Percentiles rank a stretch among this genome's conserved stretches.
phyloP scores from a whole-genome alignment of 192 early-diverging fungal species.

The Podila verticillata region DNA sequence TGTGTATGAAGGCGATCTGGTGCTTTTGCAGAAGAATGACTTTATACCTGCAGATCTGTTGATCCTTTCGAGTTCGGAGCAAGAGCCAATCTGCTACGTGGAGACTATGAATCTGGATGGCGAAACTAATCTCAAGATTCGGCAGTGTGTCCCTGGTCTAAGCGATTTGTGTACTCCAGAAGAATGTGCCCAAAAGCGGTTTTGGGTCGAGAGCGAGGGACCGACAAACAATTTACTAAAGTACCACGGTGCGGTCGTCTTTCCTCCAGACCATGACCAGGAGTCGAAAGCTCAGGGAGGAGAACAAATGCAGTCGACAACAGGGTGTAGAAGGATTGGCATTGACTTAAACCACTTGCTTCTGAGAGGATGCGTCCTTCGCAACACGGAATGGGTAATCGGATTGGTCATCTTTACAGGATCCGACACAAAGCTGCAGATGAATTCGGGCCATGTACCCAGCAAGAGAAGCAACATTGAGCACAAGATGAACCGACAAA shows the following conservation, averaged over 20 bases:
- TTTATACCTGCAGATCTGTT: conserved; percentile 73
- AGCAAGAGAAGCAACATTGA: conserved; percentile 76
- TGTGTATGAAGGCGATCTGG: conserved; percentile 71
- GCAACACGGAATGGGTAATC: conserved; percentile 83
- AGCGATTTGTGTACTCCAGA: conserved; percentile 58
- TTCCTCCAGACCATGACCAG: conserved; percentile 7
- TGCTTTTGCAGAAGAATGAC: conserved; percentile 66
- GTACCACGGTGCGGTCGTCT: conserved; percentile 68
- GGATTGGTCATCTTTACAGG: conserved; percentile 80
- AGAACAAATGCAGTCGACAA: not conserved
- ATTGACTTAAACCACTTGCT: conserved; percentile 74
- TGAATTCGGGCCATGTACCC: conserved; percentile 79
- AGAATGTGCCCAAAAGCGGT: conserved; percentile 57
- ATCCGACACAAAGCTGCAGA: conserved; percentile 78
- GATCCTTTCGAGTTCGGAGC: conserved; percentile 72
- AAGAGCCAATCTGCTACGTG: conserved; percentile 71
- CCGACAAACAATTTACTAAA: conserved; percentile 70
- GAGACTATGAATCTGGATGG: conserved; percentile 87
- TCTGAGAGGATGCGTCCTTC: conserved; percentile 74
- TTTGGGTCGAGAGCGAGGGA: conserved; percentile 66
- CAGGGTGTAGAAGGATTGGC: conserved; percentile 43
- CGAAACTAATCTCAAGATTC: conserved; percentile 84
- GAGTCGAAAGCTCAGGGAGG: not conserved
- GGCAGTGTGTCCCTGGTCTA: conserved; percentile 62
- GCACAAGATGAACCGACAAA: conserved; percentile 75